These are phyloP conservation scores for Zygoascus ofunaensis DNA, from an alignment of 805 yeast species.

Conservation along the genomic window DNA sequence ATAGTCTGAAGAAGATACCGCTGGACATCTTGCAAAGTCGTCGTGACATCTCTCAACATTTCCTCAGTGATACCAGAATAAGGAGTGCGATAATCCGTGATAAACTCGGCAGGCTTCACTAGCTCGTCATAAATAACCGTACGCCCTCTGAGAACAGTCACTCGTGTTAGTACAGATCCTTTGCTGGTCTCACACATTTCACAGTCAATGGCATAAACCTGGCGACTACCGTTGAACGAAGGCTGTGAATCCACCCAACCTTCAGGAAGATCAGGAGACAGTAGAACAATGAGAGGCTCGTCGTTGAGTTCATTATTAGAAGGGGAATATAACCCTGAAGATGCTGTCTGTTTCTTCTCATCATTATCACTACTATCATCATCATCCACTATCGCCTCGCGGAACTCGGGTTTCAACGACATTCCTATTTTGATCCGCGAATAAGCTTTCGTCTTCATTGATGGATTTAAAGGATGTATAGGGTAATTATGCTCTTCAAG, in stretches of 20 bases:
- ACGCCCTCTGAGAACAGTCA: slow-evolving; percentile 56
- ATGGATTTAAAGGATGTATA: slow-evolving; percentile 35
- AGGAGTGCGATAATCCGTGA: slow-evolving; percentile 70
- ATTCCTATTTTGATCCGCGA: not conserved
- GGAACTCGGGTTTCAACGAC: too few relatives aligned
- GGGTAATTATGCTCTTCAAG: slow-evolving; percentile 50
- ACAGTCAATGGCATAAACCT: slow-evolving; percentile 78
- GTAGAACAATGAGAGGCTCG: not conserved
- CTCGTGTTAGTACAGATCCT: slow-evolving; percentile 62
- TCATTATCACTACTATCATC: too few relatives aligned
- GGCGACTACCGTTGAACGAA: slow-evolving; percentile 38
- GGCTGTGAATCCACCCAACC: slow-evolving; percentile 48
- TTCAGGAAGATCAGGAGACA: slow-evolving; percentile 13
- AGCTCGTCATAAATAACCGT: slow-evolving; percentile 57
- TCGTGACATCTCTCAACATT: slow-evolving; percentile 49
- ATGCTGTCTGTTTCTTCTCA: too few relatives aligned
- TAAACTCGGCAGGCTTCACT: slow-evolving; percentile 69
- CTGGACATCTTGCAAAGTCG: slow-evolving; percentile 62
- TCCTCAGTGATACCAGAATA: slow-evolving; percentile 85
- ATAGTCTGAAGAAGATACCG: slow-evolving; percentile 40
- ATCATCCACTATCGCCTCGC: too few relatives aligned
- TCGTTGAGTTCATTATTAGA: too few relatives aligned
- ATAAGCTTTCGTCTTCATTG: slow-evolving; percentile 7
- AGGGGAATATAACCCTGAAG: too few relatives aligned
- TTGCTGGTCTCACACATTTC: slow-evolving; percentile 71